Percentiles rank a stretch among this genome's conserved stretches.
These are phyloP conservation scores for Kockiozyma suomiensis DNA, from an alignment of 805 yeast species.

Conservation along the genomic window DNA sequence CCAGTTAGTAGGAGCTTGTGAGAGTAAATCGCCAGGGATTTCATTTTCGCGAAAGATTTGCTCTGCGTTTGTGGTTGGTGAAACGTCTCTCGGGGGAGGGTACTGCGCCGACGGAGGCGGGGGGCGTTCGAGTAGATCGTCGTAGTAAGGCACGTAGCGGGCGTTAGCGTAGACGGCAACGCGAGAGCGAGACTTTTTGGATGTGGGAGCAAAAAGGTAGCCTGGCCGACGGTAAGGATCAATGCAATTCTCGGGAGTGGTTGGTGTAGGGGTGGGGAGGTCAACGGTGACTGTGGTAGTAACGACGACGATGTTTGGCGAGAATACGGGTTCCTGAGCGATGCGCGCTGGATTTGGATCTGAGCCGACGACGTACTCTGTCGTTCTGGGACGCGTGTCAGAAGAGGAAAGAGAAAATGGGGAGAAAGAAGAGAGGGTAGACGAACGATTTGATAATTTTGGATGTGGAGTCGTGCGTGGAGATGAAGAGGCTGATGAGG, in stretches of 20 bases:
- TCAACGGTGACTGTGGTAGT: background rate
- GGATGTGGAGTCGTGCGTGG: background rate
- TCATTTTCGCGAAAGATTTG: background rate
- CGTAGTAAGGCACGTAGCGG: constrained; percentile 12
- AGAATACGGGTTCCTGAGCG: background rate
- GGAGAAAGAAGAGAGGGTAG: background rate
- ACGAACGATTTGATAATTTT: background rate
- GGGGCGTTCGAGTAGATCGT: constrained; percentile 1
- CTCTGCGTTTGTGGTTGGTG: background rate
- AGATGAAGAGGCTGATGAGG: background rate
- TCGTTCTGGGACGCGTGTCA: background rate
- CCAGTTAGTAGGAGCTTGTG: constrained; percentile 11
- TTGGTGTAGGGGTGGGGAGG: background rate
- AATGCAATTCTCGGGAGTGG: constrained; percentile 11
- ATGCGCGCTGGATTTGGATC: background rate
- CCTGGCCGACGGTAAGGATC: constrained; percentile 29
- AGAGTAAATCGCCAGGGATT: background rate
- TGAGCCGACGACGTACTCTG: constrained; percentile 2
- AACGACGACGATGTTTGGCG: background rate
- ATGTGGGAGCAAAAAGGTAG: constrained; percentile 8
- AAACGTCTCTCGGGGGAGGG: background rate
- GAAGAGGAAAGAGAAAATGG: background rate
- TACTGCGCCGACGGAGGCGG: constrained; percentile 5
- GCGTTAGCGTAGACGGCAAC: background rate
- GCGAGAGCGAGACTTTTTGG: background rate